These are phyloP conservation scores for sorghum (Sorghum bicolor) DNA, from an alignment of 176 grass and related monocot genomes.

Conservation along the genomic window Sorghum_bicolor_NCBIv3 NC_012872.2:73165501-73166000, in stretches of 20 bases:
- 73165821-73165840: background rate
- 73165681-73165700: slow-evolving; percentile 91
- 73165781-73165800: background rate
- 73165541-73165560: slow-evolving; percentile 84
- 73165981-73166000: background rate
- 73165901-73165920: no score
- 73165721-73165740: background rate
- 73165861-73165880: no score
- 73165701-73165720: slow-evolving; percentile 28
- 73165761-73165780: background rate
- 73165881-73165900: no score
- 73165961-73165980: background rate
- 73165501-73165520: slow-evolving; percentile 68
- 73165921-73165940: background rate
- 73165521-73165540: slow-evolving; percentile 78
- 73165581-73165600: background rate
- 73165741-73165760: background rate
- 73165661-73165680: slow-evolving; percentile 98
- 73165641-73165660: slow-evolving; percentile 91
- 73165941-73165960: background rate
- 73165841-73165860: background rate
- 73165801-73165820: background rate
- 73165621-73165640: slow-evolving; percentile 84
- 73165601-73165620: slow-evolving; percentile 16
- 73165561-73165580: background rate